Evolutionary conservation across 164 flowering plant species (phyloP).

Genomic region (Berberis vulgaris): DNA sequence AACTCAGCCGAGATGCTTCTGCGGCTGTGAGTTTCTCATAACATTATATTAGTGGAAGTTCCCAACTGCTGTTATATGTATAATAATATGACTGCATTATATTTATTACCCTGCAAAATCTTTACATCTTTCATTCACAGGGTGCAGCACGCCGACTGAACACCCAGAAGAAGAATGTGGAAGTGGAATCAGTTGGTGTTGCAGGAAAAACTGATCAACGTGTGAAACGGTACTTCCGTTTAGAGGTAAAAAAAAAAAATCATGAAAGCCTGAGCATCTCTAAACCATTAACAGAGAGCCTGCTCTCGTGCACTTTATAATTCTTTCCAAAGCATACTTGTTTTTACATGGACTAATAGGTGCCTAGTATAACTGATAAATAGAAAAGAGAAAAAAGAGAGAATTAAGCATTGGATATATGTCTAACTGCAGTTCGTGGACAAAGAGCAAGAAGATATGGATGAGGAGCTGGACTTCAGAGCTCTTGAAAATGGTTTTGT

Average conservation of each 20-base stretch:
- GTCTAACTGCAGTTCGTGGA: conserved; percentile 54
- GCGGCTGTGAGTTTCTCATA: conserved; percentile 69
- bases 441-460: conserved; percentile 51
- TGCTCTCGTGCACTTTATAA: not conserved
- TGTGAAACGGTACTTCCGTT: conserved; percentile 69
- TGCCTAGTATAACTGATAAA: not conserved
- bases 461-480: conserved; percentile 75
- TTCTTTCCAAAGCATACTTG: not conserved
- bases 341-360: not conserved
- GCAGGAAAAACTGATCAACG: conserved; percentile 57
- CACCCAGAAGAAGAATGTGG: conserved; percentile 63
- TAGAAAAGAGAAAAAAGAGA: not conserved
- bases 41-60: not conserved
- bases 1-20: conserved; percentile 97
- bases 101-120: not conserved
- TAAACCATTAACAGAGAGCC: not conserved
- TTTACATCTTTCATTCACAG: conserved; percentile 25
- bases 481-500: conserved; percentile 91
- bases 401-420: not conserved
- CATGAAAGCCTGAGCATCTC: not conserved
- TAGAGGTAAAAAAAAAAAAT: conserved; percentile 43
- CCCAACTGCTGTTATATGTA: not conserved
- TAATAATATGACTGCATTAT: not conserved
- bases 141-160: conserved; percentile 92
- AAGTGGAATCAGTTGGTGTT: conserved; percentile 77